Evolutionary conservation across 352 stramenopile species (phyloP), one percentile per base, ranked within the genome.

Genomic region (Phytopythium oedochilum): DNA sequence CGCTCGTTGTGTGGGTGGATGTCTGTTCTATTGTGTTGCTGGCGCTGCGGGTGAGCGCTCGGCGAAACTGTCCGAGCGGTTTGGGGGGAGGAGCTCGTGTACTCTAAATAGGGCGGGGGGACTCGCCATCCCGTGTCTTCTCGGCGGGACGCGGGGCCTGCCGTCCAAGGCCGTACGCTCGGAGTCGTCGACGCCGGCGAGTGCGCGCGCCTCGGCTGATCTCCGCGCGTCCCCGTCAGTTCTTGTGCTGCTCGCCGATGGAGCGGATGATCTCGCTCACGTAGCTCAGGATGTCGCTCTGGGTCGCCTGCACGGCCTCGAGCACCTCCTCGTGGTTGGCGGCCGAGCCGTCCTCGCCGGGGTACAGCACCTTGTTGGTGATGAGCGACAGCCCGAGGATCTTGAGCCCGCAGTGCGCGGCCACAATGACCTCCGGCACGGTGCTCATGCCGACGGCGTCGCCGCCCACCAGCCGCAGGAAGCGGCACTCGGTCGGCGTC

Each of bases 361-460:
- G 83, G 63, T 86, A 93, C 34, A 95, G 82, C 31, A 83, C 80
- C 60, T 88, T 89, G 74, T 99, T 99, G 22, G 96, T 99, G 64
- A 99, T 98, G 25, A 99, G 68, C 46, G 87, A 98, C 29, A 99
- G 62, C n/a, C 90, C 96, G 38, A 99, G 73, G 14, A 99, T 92
- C 63, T 95, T 86, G 55, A 99, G 85, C 9, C 93, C 94, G 50
- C 89, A 97, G 71, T 99, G 96, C 50, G 87, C 80, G 2, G 96
- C 95, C 20, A 97, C 94, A n/a, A 98, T 90, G 42, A 98, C 90
- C 66, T 99, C 97, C 0, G 96, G 96, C 18, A 97, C 88, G 0
- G 96, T 99, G 57, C 78, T 96, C 96, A 99, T 99, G 17, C 96
- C 96, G 2, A 99, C 96, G 20, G 88, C 82, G 67, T 98, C 92